A percentile compares a stretch with the other conserved stretches of the same genome.
These are phyloP conservation scores for Mycena leptocephala DNA, from an alignment of 768 basidiomycete genomes.

Conservation along the genomic window DNA sequence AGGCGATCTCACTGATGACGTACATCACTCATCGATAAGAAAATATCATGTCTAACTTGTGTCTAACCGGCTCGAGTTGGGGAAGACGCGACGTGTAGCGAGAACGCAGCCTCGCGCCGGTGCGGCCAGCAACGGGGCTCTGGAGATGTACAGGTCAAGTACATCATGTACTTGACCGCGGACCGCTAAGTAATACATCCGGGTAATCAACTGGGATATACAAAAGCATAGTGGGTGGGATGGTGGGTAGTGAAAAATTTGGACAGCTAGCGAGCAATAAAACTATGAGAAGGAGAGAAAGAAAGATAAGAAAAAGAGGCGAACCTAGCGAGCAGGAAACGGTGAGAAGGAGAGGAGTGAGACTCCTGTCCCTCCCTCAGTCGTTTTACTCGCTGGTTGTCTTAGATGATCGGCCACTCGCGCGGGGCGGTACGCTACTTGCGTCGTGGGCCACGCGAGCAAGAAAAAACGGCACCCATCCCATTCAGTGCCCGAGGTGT, in stretches of 20 bases:
- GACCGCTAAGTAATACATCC: background rate
- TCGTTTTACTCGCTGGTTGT: background rate
- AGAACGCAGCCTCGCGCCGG: background rate
- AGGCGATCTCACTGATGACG: too few relatives aligned
- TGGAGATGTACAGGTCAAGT: too few relatives aligned
- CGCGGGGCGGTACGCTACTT: background rate
- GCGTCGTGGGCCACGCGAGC: background rate
- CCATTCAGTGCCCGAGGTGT: background rate
- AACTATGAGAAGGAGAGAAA: background rate
- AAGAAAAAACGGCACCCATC: background rate
- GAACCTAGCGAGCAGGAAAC: background rate
- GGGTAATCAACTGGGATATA: background rate
- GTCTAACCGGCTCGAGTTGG: background rate
- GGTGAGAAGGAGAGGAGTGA: background rate
- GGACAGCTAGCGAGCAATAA: background rate
- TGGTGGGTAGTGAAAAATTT: background rate
- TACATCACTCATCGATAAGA: too few relatives aligned
- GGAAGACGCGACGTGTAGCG: background rate
- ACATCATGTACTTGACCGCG: background rate
- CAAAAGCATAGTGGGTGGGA: background rate
- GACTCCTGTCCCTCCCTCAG: background rate
- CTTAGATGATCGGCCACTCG: background rate
- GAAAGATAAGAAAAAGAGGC: background rate
- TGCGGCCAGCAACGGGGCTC: background rate
- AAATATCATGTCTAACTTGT: too few relatives aligned